Conservation (phyloP, 129 eudicot species). For the Artemisia argyi region DNA sequence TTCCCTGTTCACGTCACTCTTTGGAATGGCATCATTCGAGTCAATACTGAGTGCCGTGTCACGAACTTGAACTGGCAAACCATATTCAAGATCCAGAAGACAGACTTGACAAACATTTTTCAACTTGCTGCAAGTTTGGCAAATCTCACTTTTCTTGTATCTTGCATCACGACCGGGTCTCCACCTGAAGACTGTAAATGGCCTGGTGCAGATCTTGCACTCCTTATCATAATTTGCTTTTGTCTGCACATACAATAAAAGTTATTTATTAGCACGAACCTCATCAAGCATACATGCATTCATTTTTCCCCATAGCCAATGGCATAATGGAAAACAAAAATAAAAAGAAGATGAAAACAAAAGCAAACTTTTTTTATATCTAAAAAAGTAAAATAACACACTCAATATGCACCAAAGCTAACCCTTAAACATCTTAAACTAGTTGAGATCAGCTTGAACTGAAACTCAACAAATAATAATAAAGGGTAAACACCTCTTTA, state of each 20-base stretch:
- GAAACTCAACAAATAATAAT: too few species aligned
- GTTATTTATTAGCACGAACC: conserved; percentile 8
- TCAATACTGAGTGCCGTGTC: conserved; percentile 85
- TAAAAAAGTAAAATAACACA: background rate
- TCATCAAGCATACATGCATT: background rate
- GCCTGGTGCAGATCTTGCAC: conserved; percentile 92
- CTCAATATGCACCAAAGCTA: background rate
- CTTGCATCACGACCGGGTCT: conserved; percentile 95
- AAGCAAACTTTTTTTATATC: background rate
- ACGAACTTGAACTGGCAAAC: conserved; percentile 92
- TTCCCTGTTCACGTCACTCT: conserved; percentile 90
- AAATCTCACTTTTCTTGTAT: conserved; percentile 81
- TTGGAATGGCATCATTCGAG: conserved; percentile 82
- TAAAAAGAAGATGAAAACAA: background rate
- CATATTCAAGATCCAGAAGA: conserved; percentile 88
- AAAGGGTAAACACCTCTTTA: too few species aligned
- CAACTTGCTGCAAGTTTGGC: conserved; percentile 88
- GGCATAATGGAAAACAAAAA: background rate
- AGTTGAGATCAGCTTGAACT: background rate
- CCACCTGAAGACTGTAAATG: conserved; percentile 96
- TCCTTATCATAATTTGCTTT: conserved; percentile 88
- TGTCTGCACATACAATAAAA: conserved; percentile 46
- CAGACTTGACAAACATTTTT: conserved; percentile 95
- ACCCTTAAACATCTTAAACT: background rate
- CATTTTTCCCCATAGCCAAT: background rate